Evolutionary conservation across 768 basidiomycete species (phyloP).

Genomic region (Phanerochaete sordida): DNA sequence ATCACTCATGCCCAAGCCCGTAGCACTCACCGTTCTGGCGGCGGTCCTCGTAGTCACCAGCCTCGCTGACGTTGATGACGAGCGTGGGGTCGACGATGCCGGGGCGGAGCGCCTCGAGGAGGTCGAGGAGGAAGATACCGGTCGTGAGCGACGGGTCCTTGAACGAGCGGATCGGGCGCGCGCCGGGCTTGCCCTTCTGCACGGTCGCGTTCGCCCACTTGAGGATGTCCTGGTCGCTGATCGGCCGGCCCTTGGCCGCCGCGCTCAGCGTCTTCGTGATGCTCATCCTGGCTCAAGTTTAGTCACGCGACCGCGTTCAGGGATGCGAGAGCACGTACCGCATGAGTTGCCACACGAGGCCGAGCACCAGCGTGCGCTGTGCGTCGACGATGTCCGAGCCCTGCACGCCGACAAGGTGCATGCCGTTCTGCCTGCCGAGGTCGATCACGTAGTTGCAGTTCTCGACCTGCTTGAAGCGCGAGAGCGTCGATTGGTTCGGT

Average conservation of each 20-base stretch:
- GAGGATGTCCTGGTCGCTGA: slow-evolving; percentile 90
- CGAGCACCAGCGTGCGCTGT: slow-evolving; percentile 87
- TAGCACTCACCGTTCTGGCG: slow-evolving; percentile 78
- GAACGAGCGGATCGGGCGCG: slow-evolving; percentile 80
- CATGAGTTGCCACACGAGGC: slow-evolving; percentile 98
- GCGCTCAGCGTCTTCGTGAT: slow-evolving; percentile 87
- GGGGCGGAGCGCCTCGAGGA: slow-evolving; percentile 86
- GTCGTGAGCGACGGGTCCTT: slow-evolving; percentile 89
- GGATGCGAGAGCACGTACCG: slow-evolving; percentile 43
- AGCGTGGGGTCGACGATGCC: slow-evolving; percentile 92
- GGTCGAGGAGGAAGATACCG: slow-evolving; percentile 89
- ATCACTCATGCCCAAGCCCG: neutral
- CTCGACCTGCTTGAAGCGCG: slow-evolving; percentile 96
- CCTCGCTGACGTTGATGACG: slow-evolving; percentile 57
- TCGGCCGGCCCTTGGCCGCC: slow-evolving; percentile 76
- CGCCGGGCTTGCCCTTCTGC: slow-evolving; percentile 58
- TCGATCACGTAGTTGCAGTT: slow-evolving; percentile 97
- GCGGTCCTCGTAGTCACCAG: slow-evolving; percentile 79
- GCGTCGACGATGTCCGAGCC: slow-evolving; percentile 97
- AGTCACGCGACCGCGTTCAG: too few relatives aligned
- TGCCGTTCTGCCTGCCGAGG: slow-evolving; percentile 85
- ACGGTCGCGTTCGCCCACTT: slow-evolving; percentile 95
- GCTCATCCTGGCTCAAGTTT: slow-evolving; percentile 54
- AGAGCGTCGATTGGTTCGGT: slow-evolving; percentile 80
- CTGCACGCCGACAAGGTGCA: slow-evolving; percentile 97